Evolutionary conservation across 164 flowering plant genomes (phyloP), one percentile per base, ranked within the genome.

Genomic region (Annona squamosa): DNA sequence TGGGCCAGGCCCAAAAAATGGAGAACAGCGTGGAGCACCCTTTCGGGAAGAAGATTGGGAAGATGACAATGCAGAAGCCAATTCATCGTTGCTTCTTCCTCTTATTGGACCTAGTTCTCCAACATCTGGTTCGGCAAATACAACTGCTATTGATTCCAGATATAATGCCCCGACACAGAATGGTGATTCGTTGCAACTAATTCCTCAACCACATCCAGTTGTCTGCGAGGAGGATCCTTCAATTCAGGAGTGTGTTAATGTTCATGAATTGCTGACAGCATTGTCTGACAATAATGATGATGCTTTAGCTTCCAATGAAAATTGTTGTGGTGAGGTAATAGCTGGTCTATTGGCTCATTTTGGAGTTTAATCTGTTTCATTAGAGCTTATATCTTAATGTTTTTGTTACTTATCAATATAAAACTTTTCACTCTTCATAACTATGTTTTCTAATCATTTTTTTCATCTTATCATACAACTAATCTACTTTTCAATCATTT

Each of bases 11-110:
- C 97, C 98, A 1, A 88, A 77, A 80, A 89, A 91, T 83, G 93
- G 97, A 9, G 97, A 90, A n/a, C 91, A 91, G 56, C 86, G 88
- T 77, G 97, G 97, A 42, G 92, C 92, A 26, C 97, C 96, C 19
- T 94, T 84, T 76, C 78, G 78, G 7, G 98, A 92, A 66, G 93
- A 88, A 73, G 97, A 94, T 0, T 94, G 97, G 97, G 84, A 83
- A 74, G 91, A 13, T 3, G 75, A 52, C 42, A 44, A 85, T 17
- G 81, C 69, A 2, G 76, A 17, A 5, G 63, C 77, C 13, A 43
- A 59, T 69, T 4, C 19, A 10, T 46, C 63, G 17, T 77, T 42
- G 52, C 18, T 45, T 18, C 67, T 63, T 4, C 66, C 78, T 59
- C 48, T 61, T 69, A 63, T 62, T 71, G 77, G 44, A 43, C 52